Evolutionary conservation across 371 early-diverging fungal genomes (phyloP), one percentile per base, ranked within the genome.

Genomic region (Mucor piriformis): DNA sequence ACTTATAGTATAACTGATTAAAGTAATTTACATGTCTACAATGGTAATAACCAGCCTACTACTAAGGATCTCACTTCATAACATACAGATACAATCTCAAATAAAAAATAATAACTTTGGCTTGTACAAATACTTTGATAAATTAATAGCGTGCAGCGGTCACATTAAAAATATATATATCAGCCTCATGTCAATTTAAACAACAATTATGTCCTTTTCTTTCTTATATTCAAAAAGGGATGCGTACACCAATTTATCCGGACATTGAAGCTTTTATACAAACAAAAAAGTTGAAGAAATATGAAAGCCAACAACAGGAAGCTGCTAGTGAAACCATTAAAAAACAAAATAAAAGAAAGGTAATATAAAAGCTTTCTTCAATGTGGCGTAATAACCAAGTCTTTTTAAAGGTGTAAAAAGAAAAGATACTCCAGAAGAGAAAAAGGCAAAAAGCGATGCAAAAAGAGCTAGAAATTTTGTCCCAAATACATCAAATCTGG

Each of bases 391-490:
- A 29, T 29, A 29, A 29, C 29, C 8, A 29, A 29, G 8, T 29
- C 29, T 29, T 29, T 8, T 29, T 8, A 29, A 29, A 29, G 29
- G 29, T 1, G 29, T 29, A 29, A 29, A 29, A 29, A 44, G 18
- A 29, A 48, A 48, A 24, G 49, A 48, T 48, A 27, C 29, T 12
- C 24, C 27, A 27, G 49, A 48, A 29, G 49, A 48, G 16, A 38
- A 38, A 52, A 52, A 18, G 16, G 52, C 21, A 21, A 52, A 52
- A 38, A 24, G 35, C 15, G 40, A 52, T 21, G 33, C 33, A 24
- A 52, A 38, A 38, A 20, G 24, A 38, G 13, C 0, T 1, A 34
- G 52, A 34, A 52, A 12, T 21, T 15, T 13, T 5, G 35, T 20
- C 23, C 35, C 35, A n/a, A 23, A 18, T 21, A 23, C 38, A 21